Conservation (phyloP, 257 asterid species). For the Nicotiana tomentosiformis region DNA sequence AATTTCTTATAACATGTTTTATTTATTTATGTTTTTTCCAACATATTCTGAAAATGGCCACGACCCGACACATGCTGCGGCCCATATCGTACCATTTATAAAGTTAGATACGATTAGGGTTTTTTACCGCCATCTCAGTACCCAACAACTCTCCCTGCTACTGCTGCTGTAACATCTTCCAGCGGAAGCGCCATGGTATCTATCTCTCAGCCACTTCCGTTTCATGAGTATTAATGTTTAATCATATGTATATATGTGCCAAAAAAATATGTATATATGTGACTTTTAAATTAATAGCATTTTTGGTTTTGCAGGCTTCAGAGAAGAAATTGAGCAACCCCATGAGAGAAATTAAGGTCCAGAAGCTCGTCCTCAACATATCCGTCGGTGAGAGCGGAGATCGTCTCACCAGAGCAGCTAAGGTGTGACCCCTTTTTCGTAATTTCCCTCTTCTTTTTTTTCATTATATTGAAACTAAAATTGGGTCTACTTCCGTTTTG, state of each 20-base stretch:
- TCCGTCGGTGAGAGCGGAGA: slow-evolving; percentile 10
- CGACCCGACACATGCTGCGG: background rate
- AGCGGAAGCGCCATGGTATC: slow-evolving; percentile 3
- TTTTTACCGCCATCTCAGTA: background rate
- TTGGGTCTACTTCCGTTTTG: background rate
- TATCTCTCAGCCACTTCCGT: background rate
- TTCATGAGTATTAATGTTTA: background rate
- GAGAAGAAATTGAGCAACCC: slow-evolving; percentile 11
- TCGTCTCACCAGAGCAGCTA: slow-evolving; percentile 7
- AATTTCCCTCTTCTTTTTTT: background rate
- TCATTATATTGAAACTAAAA: background rate
- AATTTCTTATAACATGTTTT: no score
- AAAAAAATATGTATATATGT: no score
- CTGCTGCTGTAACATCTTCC: background rate
- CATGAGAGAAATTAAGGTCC: slow-evolving; percentile 5
- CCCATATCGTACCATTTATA: slow-evolving; percentile 1
- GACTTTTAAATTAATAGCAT: background rate
- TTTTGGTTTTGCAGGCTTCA: slow-evolving; percentile 3
- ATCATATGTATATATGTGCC: background rate
- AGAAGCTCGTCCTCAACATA: slow-evolving; percentile 7
- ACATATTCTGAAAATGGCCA: background rate
- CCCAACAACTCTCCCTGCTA: background rate
- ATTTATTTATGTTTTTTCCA: no score
- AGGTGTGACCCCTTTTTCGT: background rate
- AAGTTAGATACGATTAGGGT: background rate